These are phyloP conservation scores for Gyromitra esculenta DNA, from an alignment of 2,329 filamentous ascomycete species.

Conservation along the genomic window DNA sequence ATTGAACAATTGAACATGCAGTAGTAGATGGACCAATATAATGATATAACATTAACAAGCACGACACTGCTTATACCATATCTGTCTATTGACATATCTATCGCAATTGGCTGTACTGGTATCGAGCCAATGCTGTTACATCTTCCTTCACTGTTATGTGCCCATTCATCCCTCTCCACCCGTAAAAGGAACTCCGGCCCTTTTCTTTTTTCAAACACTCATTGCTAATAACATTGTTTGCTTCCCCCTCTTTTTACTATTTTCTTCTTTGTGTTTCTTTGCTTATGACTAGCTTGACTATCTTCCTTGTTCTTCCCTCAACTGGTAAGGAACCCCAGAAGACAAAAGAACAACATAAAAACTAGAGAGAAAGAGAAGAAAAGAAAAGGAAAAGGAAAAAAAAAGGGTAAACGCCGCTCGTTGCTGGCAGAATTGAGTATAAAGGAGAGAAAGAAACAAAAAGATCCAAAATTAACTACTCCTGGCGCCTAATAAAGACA, in stretches of 20 bases:
- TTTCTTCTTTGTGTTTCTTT: not conserved
- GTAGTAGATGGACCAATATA: conserved; percentile 19
- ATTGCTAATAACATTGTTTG: not conserved
- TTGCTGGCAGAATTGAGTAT: conserved; percentile 7
- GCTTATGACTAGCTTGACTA: conserved; percentile 20
- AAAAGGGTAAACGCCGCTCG: not conserved
- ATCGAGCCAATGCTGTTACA: conserved; percentile 2
- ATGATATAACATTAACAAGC: conserved; percentile 15
- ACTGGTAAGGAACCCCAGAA: not conserved
- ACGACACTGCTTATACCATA: not conserved
- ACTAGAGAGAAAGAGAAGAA: not conserved
- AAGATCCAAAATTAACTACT: conserved; percentile 22
- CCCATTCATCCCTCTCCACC: not conserved
- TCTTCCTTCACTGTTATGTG: conserved; percentile 7
- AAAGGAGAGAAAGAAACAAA: conserved; percentile 35
- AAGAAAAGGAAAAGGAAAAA: conserved; percentile 2
- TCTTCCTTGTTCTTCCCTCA: not conserved
- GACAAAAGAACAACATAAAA: conserved; percentile 10
- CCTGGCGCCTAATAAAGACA: conserved; percentile 30
- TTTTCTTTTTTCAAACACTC: not conserved
- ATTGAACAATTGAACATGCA: conserved; percentile 12
- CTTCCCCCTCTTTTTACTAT: not conserved
- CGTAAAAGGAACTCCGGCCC: not conserved
- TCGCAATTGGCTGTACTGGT: not conserved
- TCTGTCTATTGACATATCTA: not conserved